These are phyloP conservation scores for Protomyces macrosporus DNA, from an alignment of 1,139 yeast genomes.

Conservation along the genomic window DNA sequence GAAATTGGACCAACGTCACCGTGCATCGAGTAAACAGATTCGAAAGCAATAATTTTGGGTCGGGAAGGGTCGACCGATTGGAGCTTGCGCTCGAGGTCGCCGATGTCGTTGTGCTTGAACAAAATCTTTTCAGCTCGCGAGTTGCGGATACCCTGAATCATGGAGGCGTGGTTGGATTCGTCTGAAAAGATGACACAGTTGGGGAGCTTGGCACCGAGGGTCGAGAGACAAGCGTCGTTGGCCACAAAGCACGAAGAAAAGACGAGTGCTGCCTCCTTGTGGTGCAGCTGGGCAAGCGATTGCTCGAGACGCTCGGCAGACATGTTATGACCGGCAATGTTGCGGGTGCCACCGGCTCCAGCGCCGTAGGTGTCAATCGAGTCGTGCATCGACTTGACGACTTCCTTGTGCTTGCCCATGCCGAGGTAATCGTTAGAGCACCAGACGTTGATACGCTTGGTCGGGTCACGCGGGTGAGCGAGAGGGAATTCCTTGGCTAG, in stretches of 20 bases:
- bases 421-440: slow-evolving; percentile 96
- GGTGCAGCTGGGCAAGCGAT: slow-evolving; percentile 83
- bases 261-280: slow-evolving; percentile 90
- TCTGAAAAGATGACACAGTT: slow-evolving; percentile 89
- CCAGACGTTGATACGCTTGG: slow-evolving; percentile 93
- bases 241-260: slow-evolving; percentile 95
- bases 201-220: slow-evolving; percentile 84
- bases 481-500: slow-evolving; percentile 87
- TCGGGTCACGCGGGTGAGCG: slow-evolving; percentile 73
- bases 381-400: slow-evolving; percentile 68
- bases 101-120: slow-evolving; percentile 83
- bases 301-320: slow-evolving; percentile 83
- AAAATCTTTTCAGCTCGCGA: slow-evolving; percentile 84
- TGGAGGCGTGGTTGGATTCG: slow-evolving; percentile 90
- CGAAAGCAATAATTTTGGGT: slow-evolving; percentile 95
- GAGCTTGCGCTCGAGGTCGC: slow-evolving; percentile 71
- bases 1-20: slow-evolving; percentile 95
- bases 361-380: slow-evolving; percentile 89
- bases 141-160: slow-evolving; percentile 93
- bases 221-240: slow-evolving; percentile 89
- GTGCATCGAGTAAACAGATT: slow-evolving; percentile 96
- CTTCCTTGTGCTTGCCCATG: slow-evolving; percentile 75
- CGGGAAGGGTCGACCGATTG: slow-evolving; percentile 72
- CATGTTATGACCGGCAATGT: slow-evolving; percentile 93
- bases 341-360: slow-evolving; percentile 99